A percentile compares a stretch with the other conserved stretches of the same genome.
Evolutionary conservation across 2,329 filamentous ascomycete species (phyloP).

Genomic region (Ophiostoma himal-ulmi): DNA sequence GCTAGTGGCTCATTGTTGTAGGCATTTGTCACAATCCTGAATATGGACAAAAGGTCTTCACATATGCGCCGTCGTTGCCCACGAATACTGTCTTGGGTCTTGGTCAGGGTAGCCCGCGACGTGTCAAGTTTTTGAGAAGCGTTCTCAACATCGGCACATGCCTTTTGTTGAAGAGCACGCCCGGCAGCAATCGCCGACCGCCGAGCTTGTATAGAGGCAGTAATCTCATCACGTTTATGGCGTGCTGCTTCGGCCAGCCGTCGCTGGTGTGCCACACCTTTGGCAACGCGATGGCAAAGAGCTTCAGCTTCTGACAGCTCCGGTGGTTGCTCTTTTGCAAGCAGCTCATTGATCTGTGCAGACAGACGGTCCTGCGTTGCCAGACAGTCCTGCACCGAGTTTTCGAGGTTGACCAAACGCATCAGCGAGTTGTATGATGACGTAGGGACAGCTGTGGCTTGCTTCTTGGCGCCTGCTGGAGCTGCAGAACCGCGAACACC

Average conservation of each 20-base stretch:
- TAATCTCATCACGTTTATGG: conserved; percentile 61
- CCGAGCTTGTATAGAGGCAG: conserved; percentile 58
- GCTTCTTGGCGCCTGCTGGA: not conserved
- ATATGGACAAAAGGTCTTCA: conserved; percentile 72
- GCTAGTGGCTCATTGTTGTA: conserved; percentile 54
- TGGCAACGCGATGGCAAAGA: conserved; percentile 42
- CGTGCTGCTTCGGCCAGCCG: conserved; percentile 59
- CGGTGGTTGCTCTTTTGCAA: conserved; percentile 34
- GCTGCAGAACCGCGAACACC: conserved; percentile 35
- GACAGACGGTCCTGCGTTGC: conserved; percentile 68
- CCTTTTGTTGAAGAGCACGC: conserved; percentile 51
- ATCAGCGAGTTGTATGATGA: conserved; percentile 86
- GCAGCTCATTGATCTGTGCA: conserved; percentile 64
- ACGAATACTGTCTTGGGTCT: conserved; percentile 60
- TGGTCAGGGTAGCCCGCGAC: conserved; percentile 49
- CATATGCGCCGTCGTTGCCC: conserved; percentile 87
- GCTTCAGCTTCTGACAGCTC: conserved; percentile 46
- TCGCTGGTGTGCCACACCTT: conserved; percentile 57
- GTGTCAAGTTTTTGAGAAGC: conserved; percentile 54
- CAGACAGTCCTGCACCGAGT: conserved; percentile 84
- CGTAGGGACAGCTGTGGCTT: conserved; percentile 50
- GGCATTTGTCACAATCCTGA: conserved; percentile 64
- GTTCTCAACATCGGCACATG: conserved; percentile 55
- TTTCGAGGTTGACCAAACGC: conserved; percentile 80
- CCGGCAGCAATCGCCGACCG: conserved; percentile 63